These are phyloP conservation scores for Gastrolobium bilobum DNA, from an alignment of 306 rosid species.

Conservation along the genomic window DNA sequence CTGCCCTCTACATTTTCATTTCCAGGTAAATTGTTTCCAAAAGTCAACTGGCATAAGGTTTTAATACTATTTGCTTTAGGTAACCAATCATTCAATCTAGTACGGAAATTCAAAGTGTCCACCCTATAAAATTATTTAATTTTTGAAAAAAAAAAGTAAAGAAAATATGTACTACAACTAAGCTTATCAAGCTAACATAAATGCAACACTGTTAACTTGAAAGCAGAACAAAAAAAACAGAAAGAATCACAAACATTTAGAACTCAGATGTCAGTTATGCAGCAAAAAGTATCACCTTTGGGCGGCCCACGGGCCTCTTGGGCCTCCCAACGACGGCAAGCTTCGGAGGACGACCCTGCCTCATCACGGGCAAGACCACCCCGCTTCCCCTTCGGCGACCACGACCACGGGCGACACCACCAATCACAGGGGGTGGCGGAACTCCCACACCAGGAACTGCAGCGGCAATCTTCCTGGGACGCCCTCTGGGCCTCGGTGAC, in stretches of 20 bases:
- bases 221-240: not conserved
- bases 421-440: not conserved
- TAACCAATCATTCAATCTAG: not conserved
- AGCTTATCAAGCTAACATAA: not conserved
- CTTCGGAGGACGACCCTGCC: slow-evolving; percentile 51
- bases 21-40: not conserved
- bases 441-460: slow-evolving; percentile 4
- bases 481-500: slow-evolving; percentile 64
- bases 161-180: not conserved
- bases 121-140: too few species aligned
- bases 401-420: not conserved
- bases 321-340: slow-evolving; percentile 41
- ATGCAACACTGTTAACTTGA: not conserved
- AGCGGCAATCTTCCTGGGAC: slow-evolving; percentile 63
- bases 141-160: not conserved
- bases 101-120: not conserved
- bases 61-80: not conserved
- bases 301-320: slow-evolving; percentile 74
- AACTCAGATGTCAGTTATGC: not conserved
- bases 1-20: not conserved
- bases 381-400: slow-evolving; percentile 20
- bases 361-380: not conserved
- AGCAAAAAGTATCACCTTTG: slow-evolving; percentile 61
- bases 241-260: not conserved
- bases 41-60: slow-evolving; percentile 11